These are phyloP conservation scores for Naumovozyma baii DNA, from an alignment of 805 yeast genomes.

Conservation along the genomic window DNA sequence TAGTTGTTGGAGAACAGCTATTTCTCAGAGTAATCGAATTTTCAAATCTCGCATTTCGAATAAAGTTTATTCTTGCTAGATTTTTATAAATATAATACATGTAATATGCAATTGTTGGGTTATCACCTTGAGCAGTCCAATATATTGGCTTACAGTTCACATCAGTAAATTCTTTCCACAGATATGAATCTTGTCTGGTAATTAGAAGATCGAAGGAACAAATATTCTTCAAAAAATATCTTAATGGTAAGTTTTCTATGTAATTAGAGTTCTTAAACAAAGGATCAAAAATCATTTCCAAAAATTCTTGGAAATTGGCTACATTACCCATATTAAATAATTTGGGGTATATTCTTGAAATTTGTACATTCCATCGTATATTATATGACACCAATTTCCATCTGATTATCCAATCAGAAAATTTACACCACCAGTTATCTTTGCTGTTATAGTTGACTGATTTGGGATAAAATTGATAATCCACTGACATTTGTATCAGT, in stretches of 20 bases:
- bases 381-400: constrained; percentile 34
- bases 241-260: constrained; percentile 17
- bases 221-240: constrained; percentile 23
- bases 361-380: constrained; percentile 32
- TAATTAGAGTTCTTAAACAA: constrained; percentile 22
- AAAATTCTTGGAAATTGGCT: constrained; percentile 26
- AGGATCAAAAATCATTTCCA: constrained; percentile 29
- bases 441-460: neutral
- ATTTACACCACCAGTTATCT: constrained; percentile 28
- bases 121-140: constrained; percentile 28
- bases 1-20: constrained; percentile 14
- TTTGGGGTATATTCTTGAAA: constrained; percentile 27
- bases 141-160: constrained; percentile 11
- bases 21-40: constrained; percentile 20
- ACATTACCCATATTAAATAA: constrained; percentile 18
- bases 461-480: constrained; percentile 18
- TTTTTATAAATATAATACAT: constrained; percentile 29
- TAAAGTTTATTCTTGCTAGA: constrained; percentile 12
- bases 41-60: constrained; percentile 9
- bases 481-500: constrained; percentile 31
- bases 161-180: constrained; percentile 23
- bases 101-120: constrained; percentile 35
- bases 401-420: constrained; percentile 30
- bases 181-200: constrained; percentile 15
- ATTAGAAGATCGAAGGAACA: constrained; percentile 28